Evolutionary conservation across 352 stramenopile species (phyloP), one percentile per base, ranked within the genome.

Genomic region (Globisporangium paroecandrum): DNA sequence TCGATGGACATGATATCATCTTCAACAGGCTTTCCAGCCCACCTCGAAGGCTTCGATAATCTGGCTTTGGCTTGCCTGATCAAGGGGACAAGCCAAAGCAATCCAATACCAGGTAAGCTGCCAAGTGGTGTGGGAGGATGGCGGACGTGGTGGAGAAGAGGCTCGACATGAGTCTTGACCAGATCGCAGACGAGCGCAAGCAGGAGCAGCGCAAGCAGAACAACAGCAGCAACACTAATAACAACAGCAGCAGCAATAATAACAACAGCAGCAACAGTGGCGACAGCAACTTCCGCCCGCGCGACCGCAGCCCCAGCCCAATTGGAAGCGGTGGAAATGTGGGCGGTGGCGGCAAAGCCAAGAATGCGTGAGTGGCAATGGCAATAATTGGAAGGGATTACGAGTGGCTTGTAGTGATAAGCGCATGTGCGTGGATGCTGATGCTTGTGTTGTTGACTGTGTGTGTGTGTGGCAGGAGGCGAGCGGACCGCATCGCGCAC

Each of bases 151-250:
- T 79, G 54, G 78, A 87, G 72, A 89, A 91, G 74, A 89, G 88
- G 72, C 76, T 90, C 47, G 76, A 83, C 65, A 93, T 91, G 84
- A 79, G 80, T 57, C 73, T 91, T 60, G 84, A 89, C 29, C 70
- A 89, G 54, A 93, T 90, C 66, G 76, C 75, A 22, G 65, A 86
- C 58, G 77, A 90, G 73, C 73, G 75, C 70, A 80, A 87, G 68
- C 62, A 64, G 32, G 69, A 81, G 56, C 41, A 54, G 29, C 51
- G 22, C 43, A 58, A 22, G 29, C 24, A 54, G 18, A 59, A 57
- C 41, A 56, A 10, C 38, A 62, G 24, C 38, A 18, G 43, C 25
- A 25, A 57, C n/a, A 51, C 43, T 32, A 58, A 10, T 32, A 46
- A 32, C 43, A 46, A 32, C 32, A 59, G 27, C 15, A 5, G 36